phyloP scores from a whole-genome alignment of 345 rosid species.

The Hypericum androsaemum region DNA sequence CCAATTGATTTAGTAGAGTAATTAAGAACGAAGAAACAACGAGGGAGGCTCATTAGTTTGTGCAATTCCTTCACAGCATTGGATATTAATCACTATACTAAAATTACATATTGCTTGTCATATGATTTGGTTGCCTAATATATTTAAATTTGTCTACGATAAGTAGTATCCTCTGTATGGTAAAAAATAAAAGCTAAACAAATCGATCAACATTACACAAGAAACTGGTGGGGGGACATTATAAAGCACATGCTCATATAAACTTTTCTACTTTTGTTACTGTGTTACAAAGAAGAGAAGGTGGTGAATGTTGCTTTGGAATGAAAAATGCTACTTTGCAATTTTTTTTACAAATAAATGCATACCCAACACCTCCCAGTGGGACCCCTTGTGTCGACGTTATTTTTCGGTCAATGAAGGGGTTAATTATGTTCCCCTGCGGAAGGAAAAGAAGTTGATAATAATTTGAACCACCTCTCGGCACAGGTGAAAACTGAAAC shows the following conservation, averaged over 20 bases:
- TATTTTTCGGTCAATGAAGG: conserved; percentile 43
- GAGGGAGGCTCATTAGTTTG: no score
- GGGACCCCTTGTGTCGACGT: conserved; percentile 72
- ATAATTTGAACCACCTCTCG: not conserved
- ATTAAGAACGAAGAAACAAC: not conserved
- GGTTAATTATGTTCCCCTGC: conserved; percentile 48
- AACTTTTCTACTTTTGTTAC: not conserved
- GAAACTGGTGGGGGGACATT: no score
- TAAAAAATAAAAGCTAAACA: no score
- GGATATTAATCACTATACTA: not conserved
- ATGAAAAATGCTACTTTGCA: no score
- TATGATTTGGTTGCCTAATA: no score
- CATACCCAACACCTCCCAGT: conserved; percentile 83
- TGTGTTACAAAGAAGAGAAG: not conserved
- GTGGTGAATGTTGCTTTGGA: no score
- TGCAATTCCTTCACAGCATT: not conserved
- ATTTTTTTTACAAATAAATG: conserved; percentile 1
- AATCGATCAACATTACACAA: no score
- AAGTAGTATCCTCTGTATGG: no score
- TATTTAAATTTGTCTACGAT: no score
- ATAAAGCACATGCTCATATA: no score
- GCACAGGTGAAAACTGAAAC: conserved; percentile 3
- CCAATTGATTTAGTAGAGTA: not conserved
- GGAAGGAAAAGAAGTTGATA: conserved; percentile 8
- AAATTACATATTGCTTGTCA: no score